Percentiles rank a stretch among this genome's conserved stretches.
phyloP scores from a whole-genome alignment of 2,329 filamentous ascomycete species.

The Alternaria alternata region DNA sequence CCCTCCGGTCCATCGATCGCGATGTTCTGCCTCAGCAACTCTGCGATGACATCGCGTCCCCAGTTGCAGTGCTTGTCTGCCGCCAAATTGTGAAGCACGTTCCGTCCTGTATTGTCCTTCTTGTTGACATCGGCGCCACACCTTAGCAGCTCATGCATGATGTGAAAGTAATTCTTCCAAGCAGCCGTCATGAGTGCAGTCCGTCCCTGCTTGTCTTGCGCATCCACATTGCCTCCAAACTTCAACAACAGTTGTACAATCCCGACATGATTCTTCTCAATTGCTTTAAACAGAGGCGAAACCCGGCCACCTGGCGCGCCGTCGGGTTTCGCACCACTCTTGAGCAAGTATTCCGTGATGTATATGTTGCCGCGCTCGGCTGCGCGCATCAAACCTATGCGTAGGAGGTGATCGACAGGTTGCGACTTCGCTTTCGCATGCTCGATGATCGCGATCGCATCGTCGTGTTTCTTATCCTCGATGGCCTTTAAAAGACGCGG shows the following conservation, averaged over 20 bases:
- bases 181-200: conserved; percentile 51
- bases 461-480: conserved; percentile 40
- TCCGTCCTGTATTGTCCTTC: conserved; percentile 44
- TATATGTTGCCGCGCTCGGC: conserved; percentile 42
- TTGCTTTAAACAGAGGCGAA: conserved; percentile 42
- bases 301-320: conserved; percentile 41
- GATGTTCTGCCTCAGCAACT: conserved; percentile 52
- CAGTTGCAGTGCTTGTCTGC: conserved; percentile 57
- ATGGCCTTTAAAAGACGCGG: conserved; percentile 48
- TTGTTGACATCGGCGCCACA: conserved; percentile 51
- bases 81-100: conserved; percentile 49
- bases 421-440: conserved; percentile 41
- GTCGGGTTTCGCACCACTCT: conserved; percentile 46
- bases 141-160: conserved; percentile 47
- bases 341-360: conserved; percentile 44
- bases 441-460: conserved; percentile 49
- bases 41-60: conserved; percentile 55
- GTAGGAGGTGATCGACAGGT: conserved; percentile 45
- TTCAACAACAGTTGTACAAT: conserved; percentile 45
- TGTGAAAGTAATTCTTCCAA: conserved; percentile 46
- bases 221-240: conserved; percentile 44
- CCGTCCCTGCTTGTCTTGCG: conserved; percentile 47
- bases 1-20: conserved; percentile 52
- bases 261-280: conserved; percentile 42
- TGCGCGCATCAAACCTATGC: conserved; percentile 48